Evolutionary conservation across 2,329 filamentous ascomycete genomes (phyloP), one percentile per base, ranked within the genome.

Genomic region (Colletotrichum navitas): DNA sequence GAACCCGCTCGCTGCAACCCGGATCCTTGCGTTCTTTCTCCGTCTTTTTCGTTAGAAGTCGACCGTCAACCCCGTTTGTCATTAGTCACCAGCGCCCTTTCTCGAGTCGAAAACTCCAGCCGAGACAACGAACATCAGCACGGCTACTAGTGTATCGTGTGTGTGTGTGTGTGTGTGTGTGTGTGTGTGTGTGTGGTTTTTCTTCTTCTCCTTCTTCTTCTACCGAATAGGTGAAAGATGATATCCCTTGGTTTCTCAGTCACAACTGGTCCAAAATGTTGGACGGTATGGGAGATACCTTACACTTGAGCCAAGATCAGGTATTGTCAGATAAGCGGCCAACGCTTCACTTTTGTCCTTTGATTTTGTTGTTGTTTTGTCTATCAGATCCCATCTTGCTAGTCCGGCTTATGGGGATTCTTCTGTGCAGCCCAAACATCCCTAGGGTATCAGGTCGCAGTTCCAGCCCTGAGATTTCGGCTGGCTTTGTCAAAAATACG

Each of bases 381-480:
- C 54, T 39, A 36, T 39, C 36, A n/a, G 34, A 59, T 32, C 29
- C 64, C 59, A 24, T 45, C 24, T 21, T 8, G 32, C 39, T 43
- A 47, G 49, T 58, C 52, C 45, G 26, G 16, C 26, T 52, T 58
- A 16, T 41, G 54, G 41, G 41, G 18, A 32, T 21, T 24, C 10
- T 29, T 32, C n/a, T 56, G n/a, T 63, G 29, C 63, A 39, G 39
- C 64, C 26, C 43, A 59, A 62, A 24, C 32, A 39, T 52, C 58
- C 26, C 64, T 36, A 59, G 64, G 64, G 64, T 63, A 71, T 71
- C 58, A 58, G 49, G 64, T 67, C 54, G 49, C 51, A 49, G 29
- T 49, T 34, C 56, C 63, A 62, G 68, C 56, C 36, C 26, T 24
- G 55, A 41, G 8, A 26, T 43, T 39, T 49, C 29, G 32, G 68